phyloP scores from a whole-genome alignment of 345 rosid species.

The Excoecaria agallocha region DNA sequence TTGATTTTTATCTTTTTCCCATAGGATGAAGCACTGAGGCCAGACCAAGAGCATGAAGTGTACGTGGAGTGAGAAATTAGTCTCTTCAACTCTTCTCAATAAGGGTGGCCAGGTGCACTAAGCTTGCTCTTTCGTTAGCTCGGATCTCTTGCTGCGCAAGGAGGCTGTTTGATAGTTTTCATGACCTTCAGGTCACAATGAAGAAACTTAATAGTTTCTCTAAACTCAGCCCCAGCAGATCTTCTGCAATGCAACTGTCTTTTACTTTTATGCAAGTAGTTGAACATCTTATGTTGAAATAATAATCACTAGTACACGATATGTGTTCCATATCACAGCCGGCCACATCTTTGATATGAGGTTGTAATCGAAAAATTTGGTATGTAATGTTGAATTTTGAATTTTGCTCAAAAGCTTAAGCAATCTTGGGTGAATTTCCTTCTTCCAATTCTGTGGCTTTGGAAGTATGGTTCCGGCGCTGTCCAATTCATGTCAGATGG shows the following conservation, averaged over 20 bases:
- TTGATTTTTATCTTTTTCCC: background rate
- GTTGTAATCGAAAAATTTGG: background rate
- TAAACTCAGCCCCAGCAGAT: background rate
- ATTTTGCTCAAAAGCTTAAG: background rate
- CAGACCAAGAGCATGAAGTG: slow-evolving; percentile 22
- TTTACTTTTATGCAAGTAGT: background rate
- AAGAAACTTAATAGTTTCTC: background rate
- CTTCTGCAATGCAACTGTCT: background rate
- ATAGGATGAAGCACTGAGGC: slow-evolving; percentile 30
- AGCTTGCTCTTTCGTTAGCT: background rate
- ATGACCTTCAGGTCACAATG: background rate
- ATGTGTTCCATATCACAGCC: background rate
- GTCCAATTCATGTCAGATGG: background rate
- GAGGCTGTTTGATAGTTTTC: background rate
- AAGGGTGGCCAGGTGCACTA: background rate
- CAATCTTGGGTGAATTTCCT: background rate
- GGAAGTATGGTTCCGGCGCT: background rate
- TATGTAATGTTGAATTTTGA: background rate
- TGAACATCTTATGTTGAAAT: background rate
- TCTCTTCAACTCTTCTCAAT: slow-evolving; percentile 10
- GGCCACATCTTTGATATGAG: background rate
- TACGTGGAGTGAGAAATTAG: slow-evolving; percentile 9
- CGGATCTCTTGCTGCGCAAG: background rate
- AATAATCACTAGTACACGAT: background rate
- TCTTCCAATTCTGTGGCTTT: background rate